Base-by-base conservation (phyloP, 2,329 filamentous ascomycete species). In the Epichloe hybrida region DNA sequence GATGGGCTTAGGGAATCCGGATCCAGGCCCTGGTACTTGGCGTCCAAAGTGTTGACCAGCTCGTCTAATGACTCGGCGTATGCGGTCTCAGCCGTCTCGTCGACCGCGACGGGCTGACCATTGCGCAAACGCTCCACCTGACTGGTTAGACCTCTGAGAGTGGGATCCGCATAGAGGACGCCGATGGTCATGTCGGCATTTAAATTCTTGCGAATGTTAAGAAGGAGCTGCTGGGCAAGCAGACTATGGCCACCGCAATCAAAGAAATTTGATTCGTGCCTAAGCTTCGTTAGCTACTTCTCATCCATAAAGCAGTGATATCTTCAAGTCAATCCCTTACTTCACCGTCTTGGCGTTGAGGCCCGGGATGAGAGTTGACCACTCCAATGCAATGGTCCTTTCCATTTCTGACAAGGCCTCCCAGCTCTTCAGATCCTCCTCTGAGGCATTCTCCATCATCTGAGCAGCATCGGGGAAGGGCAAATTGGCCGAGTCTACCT, bases 401-500 rank as follows among this genome's bases (percentile, higher is more conserved):
- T 69, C 63, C 2, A 61, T 68, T 17, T 58, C 53, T 4, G 57
- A 58, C 36, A 68, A 50, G 0, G 59, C 37, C 17, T 78, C 77
- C 53, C 80, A 81, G 59, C 86, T 81, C 68, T 65, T 64, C 23
- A 64, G 44, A 49, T 68, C 64, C 48, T 66, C 65, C 11, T 64
- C 64, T 0, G 64, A 61, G 8, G 64, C 64, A 21, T 65, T 65
- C 46, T 62, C 61, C n/a, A 65, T 75, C 36, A 84, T 73, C 58
- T 86, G 77, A 12, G 79, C 78, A 23, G 80, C 80, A 65, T 91
- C 87, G 0, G 87, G 87, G 75, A 88, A 91, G 0, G 87, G 87
- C 50, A 93, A 70, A 2, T 80, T 81, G 20, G 86, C 84, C 62
- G 80, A 83, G 66, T 93, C 87, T 46, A 90, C 79, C 68, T 91